Conservation (phyloP, 2,329 filamentous ascomycete genomes). For the Colletotrichum caudatum region DNA sequence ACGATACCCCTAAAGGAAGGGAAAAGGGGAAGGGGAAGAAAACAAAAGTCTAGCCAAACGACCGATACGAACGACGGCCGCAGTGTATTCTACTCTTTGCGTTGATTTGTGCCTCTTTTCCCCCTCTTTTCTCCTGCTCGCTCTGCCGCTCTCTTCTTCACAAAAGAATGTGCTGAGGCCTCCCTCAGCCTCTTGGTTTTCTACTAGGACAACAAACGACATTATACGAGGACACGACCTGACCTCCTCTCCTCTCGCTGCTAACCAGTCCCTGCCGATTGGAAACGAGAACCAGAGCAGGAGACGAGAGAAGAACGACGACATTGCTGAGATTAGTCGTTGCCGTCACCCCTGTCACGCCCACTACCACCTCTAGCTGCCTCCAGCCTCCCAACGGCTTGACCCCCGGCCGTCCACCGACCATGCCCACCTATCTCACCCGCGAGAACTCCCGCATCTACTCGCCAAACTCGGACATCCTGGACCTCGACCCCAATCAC, state of each 20-base stretch:
- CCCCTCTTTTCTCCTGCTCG: too few species aligned
- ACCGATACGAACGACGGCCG: conserved; percentile 36
- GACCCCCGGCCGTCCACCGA: conserved; percentile 33
- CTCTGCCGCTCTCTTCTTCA: background rate
- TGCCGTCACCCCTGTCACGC: conserved; percentile 19
- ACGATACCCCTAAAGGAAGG: conserved; percentile 27
- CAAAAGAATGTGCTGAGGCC: conserved; percentile 37
- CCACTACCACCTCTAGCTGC: conserved; percentile 12
- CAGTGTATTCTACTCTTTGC: conserved; percentile 17
- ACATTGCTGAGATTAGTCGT: conserved; percentile 27
- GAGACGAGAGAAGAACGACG: conserved; percentile 10
- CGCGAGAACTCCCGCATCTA: conserved; percentile 59
- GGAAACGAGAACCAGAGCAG: background rate
- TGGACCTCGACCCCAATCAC: conserved; percentile 58
- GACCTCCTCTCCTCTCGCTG: background rate
- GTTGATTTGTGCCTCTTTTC: background rate
- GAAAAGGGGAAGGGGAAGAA: background rate
- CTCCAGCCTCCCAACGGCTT: conserved; percentile 32
- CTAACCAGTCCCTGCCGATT: background rate
- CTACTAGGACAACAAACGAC: conserved; percentile 6
- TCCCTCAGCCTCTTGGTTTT: conserved; percentile 20
- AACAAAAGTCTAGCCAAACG: background rate
- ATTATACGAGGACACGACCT: conserved; percentile 1
- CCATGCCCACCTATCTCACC: conserved; percentile 67
- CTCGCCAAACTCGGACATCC: conserved; percentile 56